Evolutionary conservation across 192 early-diverging fungal genomes (phyloP), one percentile per base, ranked within the genome.

Genomic region (Gryganskiella cystojenkinii): DNA sequence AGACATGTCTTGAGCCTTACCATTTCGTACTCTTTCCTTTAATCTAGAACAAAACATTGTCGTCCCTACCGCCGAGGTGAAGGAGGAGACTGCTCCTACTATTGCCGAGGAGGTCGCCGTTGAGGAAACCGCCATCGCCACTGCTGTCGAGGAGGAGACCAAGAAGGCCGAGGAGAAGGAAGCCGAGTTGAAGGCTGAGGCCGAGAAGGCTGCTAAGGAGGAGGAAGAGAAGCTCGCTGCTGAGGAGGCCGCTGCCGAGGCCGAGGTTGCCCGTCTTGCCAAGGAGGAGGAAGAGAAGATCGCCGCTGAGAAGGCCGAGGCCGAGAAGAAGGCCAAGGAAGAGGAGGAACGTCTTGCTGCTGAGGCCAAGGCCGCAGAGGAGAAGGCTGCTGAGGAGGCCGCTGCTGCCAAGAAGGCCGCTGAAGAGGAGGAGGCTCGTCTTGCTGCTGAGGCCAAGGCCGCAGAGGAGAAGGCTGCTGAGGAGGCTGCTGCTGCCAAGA

Each of bases 371-470:
- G 28, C 22, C 14, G 37, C 37, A 9, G n/a, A 27, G 25, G 27
- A 25, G n/a, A 34, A 57, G 31, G 31, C 53, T n/a, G 56, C 53
- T 55, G 8, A 30, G 53, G n/a, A 55, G 53, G 25, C n/a, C n/a
- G n/a, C n/a, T n/a, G n/a, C n/a, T n/a, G n/a, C n/a, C n/a, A n/a
- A n/a, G n/a, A n/a, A n/a, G n/a, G n/a, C n/a, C n/a, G 56, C 56
- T 24, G 61, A 63, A 10, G 61, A 63, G 9, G 61, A 63, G 31
- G 60, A 15, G 28, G 47, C 33, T 22, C 61, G 61, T 13, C 20
- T 54, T 10, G 51, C 61, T 53, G 61, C 49, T 22, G 61, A 64
- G 62, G 45, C 43, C 58, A 45, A 60, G 58, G 58, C 61, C 47
- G 59, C 60, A 19, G 57, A 59, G 43, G 37, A 24, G 10, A 28